Conservation (phyloP, 306 rosid genomes). For the Benincasa hispida region DNA sequence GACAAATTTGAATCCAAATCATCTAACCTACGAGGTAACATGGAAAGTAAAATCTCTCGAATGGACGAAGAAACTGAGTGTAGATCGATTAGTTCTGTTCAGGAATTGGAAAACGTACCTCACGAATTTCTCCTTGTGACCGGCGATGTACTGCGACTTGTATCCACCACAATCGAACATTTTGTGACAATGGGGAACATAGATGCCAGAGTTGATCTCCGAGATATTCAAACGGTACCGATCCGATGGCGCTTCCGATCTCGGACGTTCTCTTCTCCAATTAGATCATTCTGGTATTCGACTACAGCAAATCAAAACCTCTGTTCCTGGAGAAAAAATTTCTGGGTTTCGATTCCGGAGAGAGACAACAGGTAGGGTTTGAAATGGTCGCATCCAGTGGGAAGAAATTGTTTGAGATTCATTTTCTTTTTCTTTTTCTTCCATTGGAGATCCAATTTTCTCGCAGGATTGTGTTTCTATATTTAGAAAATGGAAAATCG, state of each 20-base stretch:
- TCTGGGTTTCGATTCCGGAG: not conserved
- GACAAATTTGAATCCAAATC: conserved; percentile 25
- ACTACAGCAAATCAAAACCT: not conserved
- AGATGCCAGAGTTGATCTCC: conserved; percentile 7
- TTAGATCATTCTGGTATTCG: not conserved
- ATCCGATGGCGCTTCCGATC: not conserved
- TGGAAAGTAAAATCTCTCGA: not conserved
- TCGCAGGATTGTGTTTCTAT: not conserved
- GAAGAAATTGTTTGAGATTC: not conserved
- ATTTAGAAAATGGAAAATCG: not conserved
- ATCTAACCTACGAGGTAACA: not conserved
- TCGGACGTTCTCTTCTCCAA: not conserved
- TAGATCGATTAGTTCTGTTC: no score
- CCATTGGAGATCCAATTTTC: conserved; percentile 10
- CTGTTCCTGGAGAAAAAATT: not conserved
- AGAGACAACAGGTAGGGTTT: not conserved
- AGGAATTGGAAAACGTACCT: conserved; percentile 9
- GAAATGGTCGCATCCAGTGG: not conserved
- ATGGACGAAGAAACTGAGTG: no score
- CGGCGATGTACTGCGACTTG: conserved; percentile 33
- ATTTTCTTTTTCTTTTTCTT: not conserved
- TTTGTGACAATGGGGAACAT: conserved; percentile 17
- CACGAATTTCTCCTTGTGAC: conserved; percentile 32
- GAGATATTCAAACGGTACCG: not conserved
- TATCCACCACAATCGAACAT: conserved; percentile 30